Evolutionary conservation across 2,329 filamentous ascomycete species (phyloP).

Genomic region (Phoma sp.): DNA sequence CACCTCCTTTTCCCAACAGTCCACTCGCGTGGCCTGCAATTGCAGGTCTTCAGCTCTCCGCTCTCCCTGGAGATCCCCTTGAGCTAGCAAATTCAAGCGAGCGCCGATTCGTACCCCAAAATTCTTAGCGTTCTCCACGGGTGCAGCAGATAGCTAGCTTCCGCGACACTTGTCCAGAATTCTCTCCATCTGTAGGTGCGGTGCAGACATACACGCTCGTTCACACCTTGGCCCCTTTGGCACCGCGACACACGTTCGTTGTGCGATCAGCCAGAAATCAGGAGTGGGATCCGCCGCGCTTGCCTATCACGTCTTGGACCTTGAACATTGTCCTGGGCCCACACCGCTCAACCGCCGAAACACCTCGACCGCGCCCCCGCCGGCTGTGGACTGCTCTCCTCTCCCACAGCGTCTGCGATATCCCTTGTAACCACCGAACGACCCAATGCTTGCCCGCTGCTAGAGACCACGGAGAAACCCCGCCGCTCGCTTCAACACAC

Average conservation of each 20-base stretch:
- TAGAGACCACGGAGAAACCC: conserved; percentile 23
- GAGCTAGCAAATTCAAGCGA: conserved; percentile 29
- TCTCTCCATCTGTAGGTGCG: conserved; percentile 4
- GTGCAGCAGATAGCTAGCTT: conserved; percentile 28
- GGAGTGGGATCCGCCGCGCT: conserved; percentile 31
- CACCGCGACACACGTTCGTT: conserved; percentile 7
- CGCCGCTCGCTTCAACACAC: conserved; percentile 21
- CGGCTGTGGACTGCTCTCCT: conserved; percentile 16
- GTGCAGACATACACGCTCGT: not conserved
- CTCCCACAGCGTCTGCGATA: conserved; percentile 12
- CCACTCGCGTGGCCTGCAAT: conserved; percentile 6
- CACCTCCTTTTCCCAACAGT: conserved; percentile 23
- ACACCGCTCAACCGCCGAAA: conserved; percentile 42
- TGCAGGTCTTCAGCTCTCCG: conserved; percentile 10
- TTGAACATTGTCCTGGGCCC: conserved; percentile 33
- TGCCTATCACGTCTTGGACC: conserved; percentile 35
- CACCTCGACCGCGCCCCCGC: conserved; percentile 32
- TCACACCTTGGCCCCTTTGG: not conserved
- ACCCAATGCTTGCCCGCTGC: conserved; percentile 32
- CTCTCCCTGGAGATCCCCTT: conserved; percentile 15
- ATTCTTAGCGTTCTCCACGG: conserved; percentile 29
- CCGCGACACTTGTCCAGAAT: conserved; percentile 35
- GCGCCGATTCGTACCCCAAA: conserved; percentile 23
- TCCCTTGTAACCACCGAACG: conserved; percentile 24
- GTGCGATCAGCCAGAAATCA: conserved; percentile 10